Evolutionary conservation across 129 eudicot genomes (phyloP), one percentile per base, ranked within the genome.

Genomic region (Centrapalus pauciflorus): DNA sequence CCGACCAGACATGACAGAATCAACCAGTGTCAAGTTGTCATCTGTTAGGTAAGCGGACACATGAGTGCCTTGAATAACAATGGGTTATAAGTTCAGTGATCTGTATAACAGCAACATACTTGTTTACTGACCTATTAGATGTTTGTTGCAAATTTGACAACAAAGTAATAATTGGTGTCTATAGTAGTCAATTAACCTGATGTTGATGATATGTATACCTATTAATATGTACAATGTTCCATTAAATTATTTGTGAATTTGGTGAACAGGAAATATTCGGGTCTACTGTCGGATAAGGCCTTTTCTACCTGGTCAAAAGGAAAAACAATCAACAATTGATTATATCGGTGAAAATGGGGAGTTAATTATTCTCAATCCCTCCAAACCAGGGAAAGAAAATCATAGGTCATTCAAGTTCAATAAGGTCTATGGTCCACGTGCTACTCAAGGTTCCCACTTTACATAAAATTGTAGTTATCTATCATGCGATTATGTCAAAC

Each of bases 281-380:
- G 99, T 94, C n/a, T 94, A 94, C 60, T 94, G 99, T 64, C 84
- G 99, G 76, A 74, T 94, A 80, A 84, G 97, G 77, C 99, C 99
- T 41, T 86, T 94, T 75, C 85, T 70, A 46, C 88, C 93, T 2
- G 80, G 93, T 76, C 90, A 94, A 75, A 82, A 66, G 34, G 87
- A 67, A 21, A 89, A 73, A 51, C 82, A 86, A 40, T 63, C 99
- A 23, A 73, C 78, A 13, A 35, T 89, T 65, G 95, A 89, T 56
- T 66, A 80, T 64, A 54, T 89, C 58, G 95, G 95, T 64, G 95
- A 89, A 52, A 78, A 84, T 64, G 99, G 99, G 73, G 95, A 94
- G 70, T 56, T 94, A 34, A 52, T 76, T 67, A 77, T 94, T 72
- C 55, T 62, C 28, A 90, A 89, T 74, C 97, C 97, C 49, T 59